phyloP scores from a whole-genome alignment of 169 alveolate genomes.

The Cryptosporidium viatorum region DNA sequence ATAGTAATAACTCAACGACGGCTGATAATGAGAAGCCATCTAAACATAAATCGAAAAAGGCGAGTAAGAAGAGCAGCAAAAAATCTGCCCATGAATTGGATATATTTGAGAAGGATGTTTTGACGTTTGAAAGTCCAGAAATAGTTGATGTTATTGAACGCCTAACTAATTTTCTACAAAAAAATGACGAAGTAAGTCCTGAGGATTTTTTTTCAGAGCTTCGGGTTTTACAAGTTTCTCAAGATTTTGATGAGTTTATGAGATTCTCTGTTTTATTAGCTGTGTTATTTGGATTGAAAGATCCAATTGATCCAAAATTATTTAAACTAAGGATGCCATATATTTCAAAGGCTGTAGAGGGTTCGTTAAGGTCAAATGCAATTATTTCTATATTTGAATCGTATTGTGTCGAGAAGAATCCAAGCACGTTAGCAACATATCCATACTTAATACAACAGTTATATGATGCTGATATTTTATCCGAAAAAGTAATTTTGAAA shows the following conservation, averaged over 20 bases:
- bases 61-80: slow-evolving; percentile 39
- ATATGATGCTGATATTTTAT: slow-evolving; percentile 84
- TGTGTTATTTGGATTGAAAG: slow-evolving; percentile 68
- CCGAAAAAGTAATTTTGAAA: slow-evolving; percentile 82
- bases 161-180: slow-evolving; percentile 77
- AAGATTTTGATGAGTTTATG: slow-evolving; percentile 87
- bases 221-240: slow-evolving; percentile 91
- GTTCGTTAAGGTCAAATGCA: slow-evolving; percentile 83
- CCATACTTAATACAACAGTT: slow-evolving; percentile 86
- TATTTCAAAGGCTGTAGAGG: slow-evolving; percentile 81
- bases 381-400: slow-evolving; percentile 84
- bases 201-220: slow-evolving; percentile 88
- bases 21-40: slow-evolving; percentile 8
- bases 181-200: slow-evolving; percentile 79
- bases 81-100: slow-evolving; percentile 9
- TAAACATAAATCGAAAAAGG: slow-evolving; percentile 23
- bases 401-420: slow-evolving; percentile 82
- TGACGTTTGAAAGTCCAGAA: slow-evolving; percentile 84
- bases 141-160: slow-evolving; percentile 87
- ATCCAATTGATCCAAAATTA: slow-evolving; percentile 54
- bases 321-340: slow-evolving; percentile 81
- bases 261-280: slow-evolving; percentile 84
- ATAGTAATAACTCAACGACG: background rate
- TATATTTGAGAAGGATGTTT: slow-evolving; percentile 76
- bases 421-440: slow-evolving; percentile 80